Percentiles rank a stretch among this genome's conserved stretches.
Evolutionary conservation across 352 stramenopile genomes (phyloP).

Genomic region (Vaucheria bursata): DNA sequence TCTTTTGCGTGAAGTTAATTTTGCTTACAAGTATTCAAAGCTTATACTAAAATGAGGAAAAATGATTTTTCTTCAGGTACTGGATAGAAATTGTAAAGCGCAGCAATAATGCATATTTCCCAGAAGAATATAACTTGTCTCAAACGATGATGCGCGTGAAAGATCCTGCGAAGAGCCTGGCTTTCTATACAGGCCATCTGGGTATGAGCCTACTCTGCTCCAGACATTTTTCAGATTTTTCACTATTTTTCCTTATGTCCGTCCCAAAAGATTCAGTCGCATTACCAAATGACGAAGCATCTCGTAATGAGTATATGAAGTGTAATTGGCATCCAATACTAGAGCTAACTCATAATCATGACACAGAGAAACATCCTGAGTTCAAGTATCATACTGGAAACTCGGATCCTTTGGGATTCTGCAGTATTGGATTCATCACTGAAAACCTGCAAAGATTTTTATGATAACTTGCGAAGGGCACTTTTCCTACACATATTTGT

Average conservation of each 20-base stretch:
- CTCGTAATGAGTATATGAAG: constrained; percentile 46
- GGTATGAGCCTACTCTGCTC: constrained; percentile 61
- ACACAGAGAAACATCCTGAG: not conserved
- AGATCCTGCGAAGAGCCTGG: constrained; percentile 63
- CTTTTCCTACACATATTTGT: too few relatives aligned
- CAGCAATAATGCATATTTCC: not conserved
- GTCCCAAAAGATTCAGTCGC: constrained; percentile 44
- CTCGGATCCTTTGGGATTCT: not conserved
- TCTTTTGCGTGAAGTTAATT: too few relatives aligned
- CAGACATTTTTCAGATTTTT: constrained; percentile 71
- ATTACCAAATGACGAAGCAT: constrained; percentile 26
- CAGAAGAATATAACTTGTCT: not conserved
- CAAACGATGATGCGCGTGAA: constrained; percentile 60
- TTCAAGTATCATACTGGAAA: not conserved
- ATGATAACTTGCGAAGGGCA: too few relatives aligned
- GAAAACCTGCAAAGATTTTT: not conserved
- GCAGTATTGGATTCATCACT: not conserved
- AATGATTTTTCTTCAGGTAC: not conserved
- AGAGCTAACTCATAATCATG: not conserved
- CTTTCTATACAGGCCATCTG: constrained; percentile 68
- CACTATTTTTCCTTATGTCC: constrained; percentile 71
- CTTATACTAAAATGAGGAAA: too few relatives aligned
- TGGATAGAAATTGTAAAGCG: constrained; percentile 7
- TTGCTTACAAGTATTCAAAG: too few relatives aligned
- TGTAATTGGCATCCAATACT: constrained; percentile 46